Evolutionary conservation across 805 yeast species (phyloP).

Genomic region (Cyberlindnera xylosilytica): DNA sequence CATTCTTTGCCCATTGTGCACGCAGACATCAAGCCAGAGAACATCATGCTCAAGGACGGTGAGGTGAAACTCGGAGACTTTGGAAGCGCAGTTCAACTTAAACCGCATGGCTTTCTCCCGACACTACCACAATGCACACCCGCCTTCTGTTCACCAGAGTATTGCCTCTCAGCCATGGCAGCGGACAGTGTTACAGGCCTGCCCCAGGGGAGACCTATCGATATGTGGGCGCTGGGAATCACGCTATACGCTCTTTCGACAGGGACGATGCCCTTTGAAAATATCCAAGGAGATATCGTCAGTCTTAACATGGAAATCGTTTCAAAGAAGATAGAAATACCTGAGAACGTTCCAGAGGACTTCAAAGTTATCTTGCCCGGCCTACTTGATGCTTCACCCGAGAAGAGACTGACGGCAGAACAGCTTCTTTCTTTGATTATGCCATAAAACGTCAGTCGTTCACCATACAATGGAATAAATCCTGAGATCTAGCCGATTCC

Average conservation of each 20-base stretch:
- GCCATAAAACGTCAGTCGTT: no score
- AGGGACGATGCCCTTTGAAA: constrained; percentile 9
- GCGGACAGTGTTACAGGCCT: neutral
- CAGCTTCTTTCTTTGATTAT: no score
- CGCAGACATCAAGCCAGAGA: constrained; percentile 14
- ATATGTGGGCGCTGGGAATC: constrained; percentile 13
- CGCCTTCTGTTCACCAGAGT: constrained; percentile 15
- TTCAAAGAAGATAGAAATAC: neutral
- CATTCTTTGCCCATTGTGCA: constrained; percentile 7
- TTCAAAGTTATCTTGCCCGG: neutral
- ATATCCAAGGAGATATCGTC: neutral
- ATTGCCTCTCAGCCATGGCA: constrained; percentile 4
- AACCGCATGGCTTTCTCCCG: neutral
- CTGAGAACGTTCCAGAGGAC: neutral
- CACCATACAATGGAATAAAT: no score
- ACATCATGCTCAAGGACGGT: constrained; percentile 6
- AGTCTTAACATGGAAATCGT: neutral
- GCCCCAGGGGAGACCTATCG: constrained; percentile 7
- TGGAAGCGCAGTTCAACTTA: constrained; percentile 4
- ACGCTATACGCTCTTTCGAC: constrained; percentile 6
- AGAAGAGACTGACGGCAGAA: constrained; percentile 3
- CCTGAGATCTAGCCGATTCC: no score
- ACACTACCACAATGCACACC: constrained; percentile 8
- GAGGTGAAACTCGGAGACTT: constrained; percentile 10
- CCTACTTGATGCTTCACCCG: constrained; percentile 4